Evolutionary conservation across 2,329 filamentous ascomycete species (phyloP), one percentile per base, ranked within the genome.

Genomic region (Fonsecaea monophora): DNA sequence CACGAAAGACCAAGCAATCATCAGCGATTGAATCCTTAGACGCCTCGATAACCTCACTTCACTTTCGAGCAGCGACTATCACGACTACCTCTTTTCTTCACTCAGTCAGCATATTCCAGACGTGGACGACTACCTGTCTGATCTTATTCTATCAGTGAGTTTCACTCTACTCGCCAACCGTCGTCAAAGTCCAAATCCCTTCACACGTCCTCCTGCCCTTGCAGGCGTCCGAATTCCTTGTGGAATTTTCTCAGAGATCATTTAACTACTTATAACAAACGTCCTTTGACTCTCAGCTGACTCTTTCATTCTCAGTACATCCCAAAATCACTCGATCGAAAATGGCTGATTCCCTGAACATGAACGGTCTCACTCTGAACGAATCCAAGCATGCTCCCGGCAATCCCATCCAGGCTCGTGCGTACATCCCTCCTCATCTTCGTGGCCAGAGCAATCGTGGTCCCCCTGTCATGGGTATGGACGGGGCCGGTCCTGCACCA

Each of bases 351-450:
- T 81, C 85, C 76, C 80, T 87, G 75, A 84, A 86, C 75, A 85
- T 87, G 80, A 81, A 81, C 75, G 81, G 82, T 75, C 78, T 87
- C 71, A 82, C 82, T 69, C 81, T 90, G 73, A 85, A 86, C 77
- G 87, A 89, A 72, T 87, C 85, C 68, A 84, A 87, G 79, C 86
- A 88, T 77, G 86, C 85, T 73, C 70, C 72, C 68, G 68, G 69
- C 45, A 25, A 25, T 12, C 18, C 18, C 18, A 50, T 50, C 18
- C 45, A 18, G 3, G 87, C 86, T 75, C 82, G 85, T 77, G 84
- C 59, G 37, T 89, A 89, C 79, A 89, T 89, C 73, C 87, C 87
- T 75, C 87, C 87, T 74, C 87, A 89, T 78, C 84, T 89, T 71
- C 85, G 87, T 72, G 76, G 77, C 62, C 78, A 77, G 37, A 66